A percentile compares a stretch with the other conserved stretches of the same genome.
Conservation (phyloP, 2,329 filamentous ascomycete genomes). For the Colletotrichum incanum region DNA sequence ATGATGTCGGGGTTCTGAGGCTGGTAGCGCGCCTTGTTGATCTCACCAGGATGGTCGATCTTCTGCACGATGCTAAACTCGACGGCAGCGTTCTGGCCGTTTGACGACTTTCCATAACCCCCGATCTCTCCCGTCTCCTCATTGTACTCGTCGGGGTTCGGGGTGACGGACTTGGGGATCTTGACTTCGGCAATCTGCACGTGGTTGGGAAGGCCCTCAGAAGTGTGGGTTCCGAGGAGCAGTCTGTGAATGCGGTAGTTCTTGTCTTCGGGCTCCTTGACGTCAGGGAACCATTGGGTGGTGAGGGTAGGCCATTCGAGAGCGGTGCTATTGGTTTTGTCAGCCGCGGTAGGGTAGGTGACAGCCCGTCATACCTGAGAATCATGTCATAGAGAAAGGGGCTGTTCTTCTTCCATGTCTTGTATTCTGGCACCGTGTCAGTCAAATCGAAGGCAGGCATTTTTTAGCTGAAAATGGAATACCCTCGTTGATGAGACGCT, state of each 20-base stretch:
- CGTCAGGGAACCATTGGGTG: constrained; percentile 98
- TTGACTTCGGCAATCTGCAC: constrained; percentile 96
- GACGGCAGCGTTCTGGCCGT: constrained; percentile 76
- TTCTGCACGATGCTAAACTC: constrained; percentile 95
- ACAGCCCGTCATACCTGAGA: constrained; percentile 71
- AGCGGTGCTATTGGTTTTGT: constrained; percentile 75
- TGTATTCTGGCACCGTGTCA: constrained; percentile 81
- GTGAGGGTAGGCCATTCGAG: constrained; percentile 98
- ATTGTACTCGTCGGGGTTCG: constrained; percentile 89
- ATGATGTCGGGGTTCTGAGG: constrained; percentile 98
- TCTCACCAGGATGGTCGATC: constrained; percentile 96
- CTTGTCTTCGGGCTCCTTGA: constrained; percentile 89
- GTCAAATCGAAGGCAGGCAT: neutral
- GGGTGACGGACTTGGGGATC: constrained; percentile 83
- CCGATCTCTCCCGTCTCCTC: constrained; percentile 94
- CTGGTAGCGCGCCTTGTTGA: constrained; percentile 98
- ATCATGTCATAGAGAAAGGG: constrained; percentile 99
- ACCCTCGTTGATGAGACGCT: constrained; percentile 96
- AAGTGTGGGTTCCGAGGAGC: constrained; percentile 95
- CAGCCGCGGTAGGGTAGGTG: constrained; percentile 5
- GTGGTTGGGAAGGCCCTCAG: constrained; percentile 88
- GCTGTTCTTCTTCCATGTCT: constrained; percentile 99
- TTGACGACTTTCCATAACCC: constrained; percentile 82
- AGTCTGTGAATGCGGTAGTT: constrained; percentile 90
- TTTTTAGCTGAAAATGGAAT: constrained; percentile 42